Evolutionary conservation across 2,329 filamentous ascomycete species (phyloP), one percentile per base, ranked within the genome.

Genomic region (Phialophora chinensis): DNA sequence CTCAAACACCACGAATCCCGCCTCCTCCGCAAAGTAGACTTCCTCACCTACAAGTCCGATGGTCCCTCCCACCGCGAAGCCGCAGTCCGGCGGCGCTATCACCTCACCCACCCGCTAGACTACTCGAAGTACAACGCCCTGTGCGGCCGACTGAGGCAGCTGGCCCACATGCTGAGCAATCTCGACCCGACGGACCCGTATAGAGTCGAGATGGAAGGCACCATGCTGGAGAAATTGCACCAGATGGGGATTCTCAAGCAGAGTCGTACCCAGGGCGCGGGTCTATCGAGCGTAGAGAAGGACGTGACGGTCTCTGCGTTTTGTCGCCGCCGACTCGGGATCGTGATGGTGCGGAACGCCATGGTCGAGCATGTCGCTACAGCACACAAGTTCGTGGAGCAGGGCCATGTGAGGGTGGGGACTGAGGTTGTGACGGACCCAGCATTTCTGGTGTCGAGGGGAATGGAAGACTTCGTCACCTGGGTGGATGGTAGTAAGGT

Each of bases 401-500:
- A 97, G 76, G 94, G 94, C 6, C 93, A 97, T 77, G 93, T 98
- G 3, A 85, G 94, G 56, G 92, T 97, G 1, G 94, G 94, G 12
- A 93, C 92, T 0, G 92, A 97, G 75, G 91, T 93, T 1, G 86
- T 97, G 29, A 96, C 91, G 1, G 94, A 98, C 77, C 89, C 93
- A 31, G 93, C 93, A 0, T 97, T 93, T 74, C 79, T 97, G 61
- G 92, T 98, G 7, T 95, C 92, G 44, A 85, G 93, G 71, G 91
- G 88, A 68, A 92, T 96, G 86, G 94, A 98, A 80, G 94, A 98
- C 80, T 97, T 96, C 77, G 91, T 98, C 20, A 97, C 94, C 0
- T 98, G 94, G 94, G 90, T 94, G 10, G 91, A 96, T 74, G 92
- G 92, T 67, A 96, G 92, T 79, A 97, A 97, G 90, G 93, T 98